A percentile compares a stretch with the other conserved stretches of the same genome.
phyloP scores from a whole-genome alignment of 768 basidiomycete species.

The Cystofilobasidium capitatum region DNA sequence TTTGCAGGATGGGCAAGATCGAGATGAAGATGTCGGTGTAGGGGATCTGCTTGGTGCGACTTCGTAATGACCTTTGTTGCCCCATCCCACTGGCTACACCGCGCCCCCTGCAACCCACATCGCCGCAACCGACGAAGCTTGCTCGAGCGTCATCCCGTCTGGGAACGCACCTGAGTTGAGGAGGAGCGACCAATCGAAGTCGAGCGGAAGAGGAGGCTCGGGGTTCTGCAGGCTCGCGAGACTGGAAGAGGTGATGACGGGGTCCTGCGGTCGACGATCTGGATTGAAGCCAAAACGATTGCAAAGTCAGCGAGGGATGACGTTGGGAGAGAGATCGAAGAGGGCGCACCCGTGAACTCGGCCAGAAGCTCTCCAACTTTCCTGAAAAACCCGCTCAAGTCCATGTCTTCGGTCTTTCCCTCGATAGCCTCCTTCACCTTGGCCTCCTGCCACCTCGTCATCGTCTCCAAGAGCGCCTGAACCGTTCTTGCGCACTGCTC shows the following conservation, averaged over 20 bases:
- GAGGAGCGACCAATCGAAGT: constrained; percentile 1
- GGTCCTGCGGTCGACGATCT: background rate
- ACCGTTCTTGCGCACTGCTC: constrained; percentile 4
- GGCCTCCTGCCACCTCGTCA: background rate
- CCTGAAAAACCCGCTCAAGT: background rate
- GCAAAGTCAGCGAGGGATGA: background rate
- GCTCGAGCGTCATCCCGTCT: background rate
- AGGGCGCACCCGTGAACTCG: background rate
- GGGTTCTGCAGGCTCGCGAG: background rate
- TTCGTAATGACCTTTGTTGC: background rate
- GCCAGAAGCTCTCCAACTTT: background rate
- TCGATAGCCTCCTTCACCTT: background rate
- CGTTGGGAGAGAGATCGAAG: background rate
- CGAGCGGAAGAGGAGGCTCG: background rate
- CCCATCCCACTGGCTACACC: too few relatives aligned
- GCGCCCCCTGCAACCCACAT: background rate
- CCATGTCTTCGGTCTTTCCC: background rate
- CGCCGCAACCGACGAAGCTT: background rate
- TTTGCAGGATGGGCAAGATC: constrained; percentile 44
- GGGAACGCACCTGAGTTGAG: background rate
- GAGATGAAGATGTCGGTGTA: constrained; percentile 95
- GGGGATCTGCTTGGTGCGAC: background rate
- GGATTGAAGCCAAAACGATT: background rate
- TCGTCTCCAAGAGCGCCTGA: background rate
- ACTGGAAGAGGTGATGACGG: background rate